Percentiles rank a stretch among this genome's conserved stretches.
Evolutionary conservation across 2,329 filamentous ascomycete genomes (phyloP).

Genomic region (Fusarium robinianum): DNA sequence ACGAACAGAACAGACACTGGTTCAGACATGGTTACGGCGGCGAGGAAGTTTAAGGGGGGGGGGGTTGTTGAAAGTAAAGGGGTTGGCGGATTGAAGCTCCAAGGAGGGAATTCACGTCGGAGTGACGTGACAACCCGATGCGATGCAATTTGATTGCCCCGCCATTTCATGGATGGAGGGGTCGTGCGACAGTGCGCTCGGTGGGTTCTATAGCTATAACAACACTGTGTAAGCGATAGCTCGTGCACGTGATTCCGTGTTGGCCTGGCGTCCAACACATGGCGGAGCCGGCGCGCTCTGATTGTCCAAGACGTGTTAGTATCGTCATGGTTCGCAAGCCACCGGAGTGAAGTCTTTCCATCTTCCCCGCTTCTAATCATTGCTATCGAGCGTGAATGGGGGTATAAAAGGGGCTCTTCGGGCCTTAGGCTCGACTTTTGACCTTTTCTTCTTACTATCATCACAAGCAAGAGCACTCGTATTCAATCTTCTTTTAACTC

Average conservation of each 20-base stretch:
- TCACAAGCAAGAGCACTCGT: neutral
- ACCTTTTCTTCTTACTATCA: neutral
- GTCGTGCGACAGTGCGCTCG: slow-evolving; percentile 14
- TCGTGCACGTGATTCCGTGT: slow-evolving; percentile 30
- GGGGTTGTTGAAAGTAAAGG: neutral
- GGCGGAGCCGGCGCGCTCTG: slow-evolving; percentile 25
- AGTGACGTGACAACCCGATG: slow-evolving; percentile 35
- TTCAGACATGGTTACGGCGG: slow-evolving; percentile 42
- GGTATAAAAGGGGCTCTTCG: slow-evolving; percentile 23
- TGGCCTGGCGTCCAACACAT: slow-evolving; percentile 17
- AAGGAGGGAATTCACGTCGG: slow-evolving; percentile 21
- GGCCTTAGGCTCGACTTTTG: slow-evolving; percentile 4
- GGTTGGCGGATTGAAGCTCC: slow-evolving; percentile 6
- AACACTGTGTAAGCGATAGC: slow-evolving; percentile 15
- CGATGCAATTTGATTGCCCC: slow-evolving; percentile 32
- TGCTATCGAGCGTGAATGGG: slow-evolving; percentile 3
- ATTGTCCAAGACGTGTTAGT: slow-evolving; percentile 26
- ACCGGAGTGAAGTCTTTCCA: slow-evolving; percentile 26
- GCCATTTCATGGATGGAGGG: slow-evolving; percentile 34
- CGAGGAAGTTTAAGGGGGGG: neutral
- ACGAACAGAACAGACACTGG: slow-evolving; percentile 83
- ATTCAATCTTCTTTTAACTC: neutral
- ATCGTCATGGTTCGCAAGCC: slow-evolving; percentile 27
- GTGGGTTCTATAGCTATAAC: neutral
- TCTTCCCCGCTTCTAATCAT: slow-evolving; percentile 5